A percentile compares a stretch with the other conserved stretches of the same genome.
phyloP scores from a whole-genome alignment of 2,329 filamentous ascomycete genomes.

The Alternaria gansuensis region DNA sequence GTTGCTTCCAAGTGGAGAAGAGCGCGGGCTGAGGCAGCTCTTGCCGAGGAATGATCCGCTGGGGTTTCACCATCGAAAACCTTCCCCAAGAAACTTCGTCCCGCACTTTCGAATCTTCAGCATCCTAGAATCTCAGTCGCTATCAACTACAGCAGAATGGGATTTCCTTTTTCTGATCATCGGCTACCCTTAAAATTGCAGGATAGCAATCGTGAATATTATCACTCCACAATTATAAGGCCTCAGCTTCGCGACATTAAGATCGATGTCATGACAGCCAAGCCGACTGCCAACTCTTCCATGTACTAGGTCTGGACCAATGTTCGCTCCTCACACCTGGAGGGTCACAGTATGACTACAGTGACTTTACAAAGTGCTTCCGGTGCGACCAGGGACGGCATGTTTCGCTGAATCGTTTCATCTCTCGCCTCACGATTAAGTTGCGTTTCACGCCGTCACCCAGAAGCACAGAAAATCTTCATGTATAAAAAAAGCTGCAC shows the following conservation, averaged over 20 bases:
- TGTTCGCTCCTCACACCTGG: not conserved
- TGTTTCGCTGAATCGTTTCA: slow-evolving; percentile 33
- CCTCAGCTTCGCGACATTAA: not conserved
- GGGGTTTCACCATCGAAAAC: slow-evolving; percentile 1
- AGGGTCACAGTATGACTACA: not conserved
- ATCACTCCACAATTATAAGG: not conserved
- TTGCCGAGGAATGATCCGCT: not conserved
- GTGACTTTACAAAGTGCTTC: not conserved
- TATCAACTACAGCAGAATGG: not conserved
- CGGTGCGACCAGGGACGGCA: not conserved
- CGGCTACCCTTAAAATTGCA: no score
- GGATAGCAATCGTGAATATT: not conserved
- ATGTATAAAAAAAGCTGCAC: not conserved
- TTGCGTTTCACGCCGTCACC: slow-evolving; percentile 34
- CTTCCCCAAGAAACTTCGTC: not conserved
- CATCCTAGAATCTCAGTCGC: not conserved
- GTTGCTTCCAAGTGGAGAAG: no score
- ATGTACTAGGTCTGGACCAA: not conserved
- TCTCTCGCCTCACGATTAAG: slow-evolving; percentile 27
- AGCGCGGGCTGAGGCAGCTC: not conserved
- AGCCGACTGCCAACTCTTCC: not conserved
- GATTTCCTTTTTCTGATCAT: no score
- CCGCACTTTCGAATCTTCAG: not conserved
- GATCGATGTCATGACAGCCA: not conserved
- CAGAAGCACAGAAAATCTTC: not conserved